Base-by-base conservation (phyloP, 108 stramenopile genomes). In the Mediolabrus comicus region DNA sequence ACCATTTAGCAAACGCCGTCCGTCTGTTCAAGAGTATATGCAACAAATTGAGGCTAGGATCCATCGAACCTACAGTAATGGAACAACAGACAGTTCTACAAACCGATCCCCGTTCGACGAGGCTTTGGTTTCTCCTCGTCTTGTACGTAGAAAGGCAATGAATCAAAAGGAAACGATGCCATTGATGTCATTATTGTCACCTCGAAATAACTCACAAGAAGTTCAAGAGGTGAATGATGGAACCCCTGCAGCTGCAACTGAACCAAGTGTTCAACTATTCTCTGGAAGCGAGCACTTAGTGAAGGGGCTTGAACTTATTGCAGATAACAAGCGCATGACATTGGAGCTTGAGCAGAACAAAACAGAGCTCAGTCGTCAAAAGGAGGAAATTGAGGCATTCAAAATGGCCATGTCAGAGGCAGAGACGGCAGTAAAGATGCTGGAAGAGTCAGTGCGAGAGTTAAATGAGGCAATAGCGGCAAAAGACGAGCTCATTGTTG, bases 391-490 rank as follows among this genome's bases (percentile, higher is more conserved):
- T 12, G 27, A 69, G 1, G 31, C 30, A 17, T 62, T 65, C 16
- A 61, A 52, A 12, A 19, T 3, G 34, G 59, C 64, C 3, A 24
- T 77, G 58, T n/a, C 33, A 19, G 75, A 77, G 29, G 69, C 69
- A 13, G 53, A 70, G 39, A 29, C 22, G 32, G 54, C 69, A 4
- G 58, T 77, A 0, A 19, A 41, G 62, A 63, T 59, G 26, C 65
- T 77, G 63, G 69, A 70, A 49, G 60, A 57, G 25, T 53, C 75
- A 9, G 59, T 77, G 30, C 43, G 65, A 24, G 46, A n/a, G 12
- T 30, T 77, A 16, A 57, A 65, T 13, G 62, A 34, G 41, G 69
- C 69, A 28, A 64, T 63, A 14, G 56, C 41, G 16, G 68, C 53
- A 17, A 77, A 77, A 49, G 62, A 77, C 32, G 64, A 38, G 17